phyloP scores from a whole-genome alignment of 2,329 filamentous ascomycete genomes.

The Zymoseptoria passerinii region DNA sequence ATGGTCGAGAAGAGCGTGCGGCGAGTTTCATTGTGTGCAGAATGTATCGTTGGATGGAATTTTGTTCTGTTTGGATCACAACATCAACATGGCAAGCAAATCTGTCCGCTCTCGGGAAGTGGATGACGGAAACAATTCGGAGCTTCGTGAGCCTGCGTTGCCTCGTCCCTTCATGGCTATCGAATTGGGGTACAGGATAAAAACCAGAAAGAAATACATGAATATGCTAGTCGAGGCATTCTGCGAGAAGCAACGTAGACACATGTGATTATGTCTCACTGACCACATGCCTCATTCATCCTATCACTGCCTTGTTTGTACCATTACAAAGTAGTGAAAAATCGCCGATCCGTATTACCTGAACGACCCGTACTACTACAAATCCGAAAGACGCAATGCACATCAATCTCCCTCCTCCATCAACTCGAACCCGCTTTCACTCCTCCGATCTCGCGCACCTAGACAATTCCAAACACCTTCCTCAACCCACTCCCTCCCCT shows the following conservation, averaged over 20 bases:
- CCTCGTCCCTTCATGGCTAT: background rate
- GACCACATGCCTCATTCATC: no score
- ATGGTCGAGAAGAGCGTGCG: background rate
- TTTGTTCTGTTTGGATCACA: background rate
- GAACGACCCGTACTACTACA: no score
- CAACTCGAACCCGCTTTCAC: background rate
- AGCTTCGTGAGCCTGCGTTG: background rate
- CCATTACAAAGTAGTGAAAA: no score
- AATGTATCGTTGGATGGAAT: background rate
- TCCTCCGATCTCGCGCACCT: background rate
- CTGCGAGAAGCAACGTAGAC: no score
- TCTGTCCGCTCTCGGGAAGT: background rate
- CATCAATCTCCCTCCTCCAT: background rate
- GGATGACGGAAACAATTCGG: background rate
- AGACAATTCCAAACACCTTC: background rate
- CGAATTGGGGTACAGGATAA: no score
- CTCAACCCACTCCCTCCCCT: constrained; percentile 5
- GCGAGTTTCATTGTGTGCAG: background rate
- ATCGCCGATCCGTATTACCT: no score
- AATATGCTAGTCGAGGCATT: no score
- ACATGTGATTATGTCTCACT: no score
- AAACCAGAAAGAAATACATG: no score
- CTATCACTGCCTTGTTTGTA: no score
- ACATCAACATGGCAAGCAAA: background rate
- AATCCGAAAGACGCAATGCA: background rate